Evolutionary conservation across 2,329 filamentous ascomycete species (phyloP), one percentile per base, ranked within the genome.

Genomic region (Boeremia lycopersici): DNA sequence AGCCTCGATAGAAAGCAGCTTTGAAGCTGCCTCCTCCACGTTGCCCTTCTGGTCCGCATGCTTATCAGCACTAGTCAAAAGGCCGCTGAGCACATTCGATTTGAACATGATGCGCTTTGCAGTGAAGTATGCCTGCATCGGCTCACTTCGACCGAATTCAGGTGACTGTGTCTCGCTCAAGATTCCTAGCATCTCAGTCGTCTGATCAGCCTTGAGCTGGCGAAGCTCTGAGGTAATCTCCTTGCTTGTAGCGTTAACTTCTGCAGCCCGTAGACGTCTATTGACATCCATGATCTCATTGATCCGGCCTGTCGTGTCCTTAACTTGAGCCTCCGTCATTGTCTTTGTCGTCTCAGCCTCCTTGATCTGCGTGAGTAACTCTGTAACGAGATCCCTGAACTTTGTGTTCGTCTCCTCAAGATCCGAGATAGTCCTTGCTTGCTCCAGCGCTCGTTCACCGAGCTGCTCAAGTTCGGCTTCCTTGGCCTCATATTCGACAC

Each of bases 211-310:
- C 65, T 96, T 91, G 70, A 98, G 84, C 52, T 89, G 88, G 48
- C 89, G 86, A 53, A 98, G 80, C 73, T 98, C 93, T 28, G 97
- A 82, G 63, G 97, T 93, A 59, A 99, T 96, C 0, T 92, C 92
- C 79, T 96, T 98, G 68, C 91, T 88, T 73, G 96, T 93, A 2
- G 93, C 89, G 79, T 96, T 96, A 35, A 91, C 85, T 10, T 92
- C 92, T 11, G 92, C 96, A 51, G 90, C 85, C 70, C 96, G 93
- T 38, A 99, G 83, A 77, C 96, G 96, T 83, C 93, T 85, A 75
- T 98, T 98, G 40, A 99, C 83, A 69, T 99, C 93, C 85, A 96
- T 90, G 89, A 99, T 96, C 48, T 93, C 92, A 59, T 92, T 86
- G 39, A 93, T 96, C 59, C 91, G 89, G 66, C 86, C 90, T 61